phyloP scores from a whole-genome alignment of 306 rosid genomes.

The Corylus avellana region DNA sequence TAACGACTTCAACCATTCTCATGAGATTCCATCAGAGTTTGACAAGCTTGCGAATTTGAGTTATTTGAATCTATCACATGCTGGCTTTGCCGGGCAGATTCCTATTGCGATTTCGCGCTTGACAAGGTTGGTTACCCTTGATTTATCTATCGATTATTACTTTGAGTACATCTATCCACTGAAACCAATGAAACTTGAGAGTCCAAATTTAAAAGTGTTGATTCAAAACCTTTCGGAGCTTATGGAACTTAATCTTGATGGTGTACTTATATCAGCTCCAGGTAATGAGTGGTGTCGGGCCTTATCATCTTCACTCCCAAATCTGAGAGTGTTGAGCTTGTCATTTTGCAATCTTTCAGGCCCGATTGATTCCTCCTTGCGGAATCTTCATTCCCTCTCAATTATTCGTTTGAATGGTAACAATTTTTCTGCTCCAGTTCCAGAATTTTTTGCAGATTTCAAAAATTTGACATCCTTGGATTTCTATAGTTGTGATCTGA shows the following conservation, averaged over 20 bases:
- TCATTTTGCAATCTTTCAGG: neutral
- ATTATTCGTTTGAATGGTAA: too few species aligned
- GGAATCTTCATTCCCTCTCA: neutral
- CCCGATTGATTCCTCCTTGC: neutral
- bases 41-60: neutral
- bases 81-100: too few species aligned
- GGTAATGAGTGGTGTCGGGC: constrained; percentile 45
- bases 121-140: constrained; percentile 41
- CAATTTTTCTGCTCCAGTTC: too few species aligned
- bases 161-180: too few species aligned
- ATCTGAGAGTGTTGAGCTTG: neutral
- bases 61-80: too few species aligned
- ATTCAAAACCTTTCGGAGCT: constrained; percentile 33
- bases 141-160: constrained; percentile 38
- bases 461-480: too few species aligned
- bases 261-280: constrained; percentile 29
- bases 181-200: constrained; percentile 8
- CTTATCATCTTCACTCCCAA: neutral
- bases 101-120: constrained; percentile 39
- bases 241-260: constrained; percentile 43
- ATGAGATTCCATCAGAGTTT: too few species aligned
- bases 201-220: constrained; percentile 14
- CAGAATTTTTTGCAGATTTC: too few species aligned
- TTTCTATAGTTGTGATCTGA: too few species aligned
- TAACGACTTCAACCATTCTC: too few species aligned